Evolutionary conservation across 805 yeast genomes (phyloP).

Genomic region (Candida parachauliodes): DNA sequence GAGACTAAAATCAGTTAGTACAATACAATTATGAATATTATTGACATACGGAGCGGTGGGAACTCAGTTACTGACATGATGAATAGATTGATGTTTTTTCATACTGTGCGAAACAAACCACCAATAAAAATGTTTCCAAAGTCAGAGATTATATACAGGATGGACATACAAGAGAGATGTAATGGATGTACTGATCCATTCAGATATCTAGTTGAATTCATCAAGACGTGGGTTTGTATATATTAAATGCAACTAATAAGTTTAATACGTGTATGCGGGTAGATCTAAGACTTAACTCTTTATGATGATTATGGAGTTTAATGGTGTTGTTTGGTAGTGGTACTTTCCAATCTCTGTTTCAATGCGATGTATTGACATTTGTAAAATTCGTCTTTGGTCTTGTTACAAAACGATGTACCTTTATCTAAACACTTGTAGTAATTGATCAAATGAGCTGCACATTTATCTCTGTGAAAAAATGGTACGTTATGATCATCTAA

Average conservation of each 20-base stretch:
- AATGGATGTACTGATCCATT: too few species aligned
- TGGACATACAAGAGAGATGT: too few species aligned
- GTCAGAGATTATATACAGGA: slow-evolving; percentile 8
- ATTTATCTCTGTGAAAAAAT: slow-evolving; percentile 41
- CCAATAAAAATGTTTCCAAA: slow-evolving; percentile 10
- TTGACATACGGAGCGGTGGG: slow-evolving; percentile 40
- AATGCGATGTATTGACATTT: slow-evolving; percentile 42
- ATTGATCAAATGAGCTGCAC: slow-evolving; percentile 41
- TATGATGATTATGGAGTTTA: neutral
- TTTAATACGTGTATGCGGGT: too few species aligned
- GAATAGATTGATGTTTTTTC: neutral
- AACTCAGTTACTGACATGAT: slow-evolving; percentile 38
- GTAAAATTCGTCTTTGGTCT: slow-evolving; percentile 41
- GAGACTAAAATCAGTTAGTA: slow-evolving; percentile 46
- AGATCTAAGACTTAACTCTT: too few species aligned
- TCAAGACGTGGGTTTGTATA: too few species aligned
- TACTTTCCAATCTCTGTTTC: slow-evolving; percentile 38
- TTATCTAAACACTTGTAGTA: slow-evolving; percentile 43
- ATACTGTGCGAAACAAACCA: slow-evolving; percentile 1
- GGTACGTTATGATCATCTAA: slow-evolving; percentile 41
- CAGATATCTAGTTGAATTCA: neutral
- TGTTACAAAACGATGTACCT: slow-evolving; percentile 38
- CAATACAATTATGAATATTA: too few species aligned
- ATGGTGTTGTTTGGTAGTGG: slow-evolving; percentile 13
- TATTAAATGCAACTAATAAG: too few species aligned